Evolutionary conservation across 2,329 filamentous ascomycete species (phyloP).

Genomic region (Claviceps cyperi): DNA sequence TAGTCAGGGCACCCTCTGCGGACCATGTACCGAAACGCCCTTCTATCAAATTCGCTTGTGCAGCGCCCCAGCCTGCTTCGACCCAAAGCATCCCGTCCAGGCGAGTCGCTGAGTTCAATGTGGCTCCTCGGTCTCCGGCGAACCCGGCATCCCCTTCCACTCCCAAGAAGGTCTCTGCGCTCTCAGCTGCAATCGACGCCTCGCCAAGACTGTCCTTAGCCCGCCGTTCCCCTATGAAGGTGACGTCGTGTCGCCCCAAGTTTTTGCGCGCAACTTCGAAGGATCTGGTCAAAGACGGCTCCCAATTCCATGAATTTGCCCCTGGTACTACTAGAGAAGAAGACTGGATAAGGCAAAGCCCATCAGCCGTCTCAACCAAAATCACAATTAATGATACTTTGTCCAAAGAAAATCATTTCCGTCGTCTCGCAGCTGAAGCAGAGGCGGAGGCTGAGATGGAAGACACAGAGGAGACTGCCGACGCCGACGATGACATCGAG

Average conservation of each 20-base stretch:
- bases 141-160: conserved; percentile 17
- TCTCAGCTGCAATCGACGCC: conserved; percentile 9
- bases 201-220: conserved; percentile 11
- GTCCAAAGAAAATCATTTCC: conserved; percentile 76
- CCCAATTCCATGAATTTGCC: conserved; percentile 80
- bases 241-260: conserved; percentile 20
- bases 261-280: conserved; percentile 36
- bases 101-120: conserved; percentile 6
- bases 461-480: conserved; percentile 42
- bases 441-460: conserved; percentile 76
- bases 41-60: conserved; percentile 65
- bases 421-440: conserved; percentile 72
- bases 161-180: conserved; percentile 15
- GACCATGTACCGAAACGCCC: conserved; percentile 35
- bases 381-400: conserved; percentile 84
- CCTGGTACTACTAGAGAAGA: conserved; percentile 70
- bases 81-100: conserved; percentile 25
- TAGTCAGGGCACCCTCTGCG: conserved; percentile 18
- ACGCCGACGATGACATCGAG: conserved; percentile 33
- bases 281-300: conserved; percentile 40
- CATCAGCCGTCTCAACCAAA: conserved; percentile 47
- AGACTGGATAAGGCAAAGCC: conserved; percentile 71
- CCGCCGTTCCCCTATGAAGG: conserved; percentile 11
- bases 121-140: conserved; percentile 6
- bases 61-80: conserved; percentile 29